These are phyloP conservation scores for Agastache rugosa DNA, from an alignment of 257 asterid species.

Conservation along the genomic window DNA sequence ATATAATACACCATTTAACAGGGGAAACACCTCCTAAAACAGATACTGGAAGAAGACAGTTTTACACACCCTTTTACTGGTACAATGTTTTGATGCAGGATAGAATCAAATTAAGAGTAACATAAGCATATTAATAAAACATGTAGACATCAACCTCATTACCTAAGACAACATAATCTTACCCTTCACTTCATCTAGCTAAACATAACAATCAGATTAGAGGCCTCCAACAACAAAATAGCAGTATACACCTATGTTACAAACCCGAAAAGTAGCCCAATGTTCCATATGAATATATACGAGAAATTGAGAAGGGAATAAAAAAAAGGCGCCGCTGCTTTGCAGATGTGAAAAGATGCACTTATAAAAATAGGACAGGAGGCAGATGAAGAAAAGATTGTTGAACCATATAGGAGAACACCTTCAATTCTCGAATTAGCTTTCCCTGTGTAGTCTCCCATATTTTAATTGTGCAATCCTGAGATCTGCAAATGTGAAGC, in stretches of 20 bases:
- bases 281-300: not conserved
- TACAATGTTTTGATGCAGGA: not conserved
- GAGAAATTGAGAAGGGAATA: not conserved
- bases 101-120: not conserved
- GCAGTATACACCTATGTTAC: not conserved
- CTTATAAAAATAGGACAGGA: not conserved
- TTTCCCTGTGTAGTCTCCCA: constrained; percentile 93
- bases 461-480: constrained; percentile 94
- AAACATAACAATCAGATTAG: constrained; percentile 8
- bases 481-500: constrained; percentile 67
- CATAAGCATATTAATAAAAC: constrained; percentile 16
- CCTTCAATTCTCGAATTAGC: constrained; percentile 91
- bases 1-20: not conserved
- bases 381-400: not conserved
- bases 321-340: not conserved
- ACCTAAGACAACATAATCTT: not conserved
- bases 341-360: constrained; percentile 12
- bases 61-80: constrained; percentile 3
- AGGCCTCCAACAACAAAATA: not conserved
- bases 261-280: not conserved
- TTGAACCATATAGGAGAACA: constrained; percentile 32
- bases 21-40: not conserved
- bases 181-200: not conserved
- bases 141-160: not conserved
- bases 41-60: not conserved